Base-by-base conservation (phyloP, 768 basidiomycete species). In the Clitopilus passeckerianus region DNA sequence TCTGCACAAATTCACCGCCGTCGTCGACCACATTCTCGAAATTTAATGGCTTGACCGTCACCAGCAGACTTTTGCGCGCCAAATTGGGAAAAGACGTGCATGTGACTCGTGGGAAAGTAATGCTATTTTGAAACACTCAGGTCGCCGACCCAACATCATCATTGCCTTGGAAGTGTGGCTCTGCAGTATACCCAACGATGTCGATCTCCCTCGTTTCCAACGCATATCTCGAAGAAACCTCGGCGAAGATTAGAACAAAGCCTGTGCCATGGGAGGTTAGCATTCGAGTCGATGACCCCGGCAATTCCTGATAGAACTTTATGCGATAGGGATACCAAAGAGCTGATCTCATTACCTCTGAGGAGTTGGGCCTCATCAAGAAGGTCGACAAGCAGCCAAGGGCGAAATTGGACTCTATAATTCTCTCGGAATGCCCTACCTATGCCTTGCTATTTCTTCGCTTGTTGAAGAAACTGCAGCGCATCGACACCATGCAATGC, bases 191-290 rank as follows among this genome's bases (percentile, higher is more conserved):
- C 53, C 58, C 57, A 57, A 66, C 68, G 65, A 91, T 91, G 90
- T 85, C 90, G 14, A 77, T 90, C 63, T 84, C 85, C 54, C 82
- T 93, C 57, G 87, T 94, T 34, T 88, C 89, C 22, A 93, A 89
- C 67, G 71, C 85, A 1, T 94, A 89, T 77, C 85, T 98, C 61
- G 91, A 95, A 64, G 94, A 96, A 64, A 84, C 80, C 67, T 90
- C 92, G 7, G 80, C 87, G 56, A 95, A 96, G 80, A 93, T 95
- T 61, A 82, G 90, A 65, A 82, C 89, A 7, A 97, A 95, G 72
- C 87, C 89, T 0, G 93, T 97, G 9, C 95, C 95, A 63, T 98
- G 96, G 96, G 95, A 97, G 87, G 96, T 96, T 59, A 60, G 77
- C 44, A 5, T 55, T 53, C 59, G 10, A 24, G n/a, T 9, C 58